Conservation (phyloP, 75 land plant genomes). For the Sequoia sempervirens region DNA sequence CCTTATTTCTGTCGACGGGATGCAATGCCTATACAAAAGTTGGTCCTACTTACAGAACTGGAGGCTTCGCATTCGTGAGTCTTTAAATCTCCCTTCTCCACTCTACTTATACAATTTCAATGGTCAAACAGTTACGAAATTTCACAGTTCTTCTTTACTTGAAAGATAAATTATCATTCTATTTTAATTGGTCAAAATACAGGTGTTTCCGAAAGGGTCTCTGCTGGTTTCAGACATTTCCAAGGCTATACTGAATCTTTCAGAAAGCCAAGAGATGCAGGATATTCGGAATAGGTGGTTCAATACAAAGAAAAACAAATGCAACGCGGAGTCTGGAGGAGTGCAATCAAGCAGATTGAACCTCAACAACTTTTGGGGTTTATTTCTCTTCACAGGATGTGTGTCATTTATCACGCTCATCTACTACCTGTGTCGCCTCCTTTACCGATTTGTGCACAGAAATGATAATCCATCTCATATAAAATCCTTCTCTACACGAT, state of each 20-base stretch:
- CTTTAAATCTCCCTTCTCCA: neutral
- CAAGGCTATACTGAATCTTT: constrained; percentile 39
- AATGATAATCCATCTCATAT: neutral
- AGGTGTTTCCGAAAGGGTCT: constrained; percentile 72
- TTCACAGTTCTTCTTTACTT: too few species aligned
- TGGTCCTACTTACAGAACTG: constrained; percentile 12
- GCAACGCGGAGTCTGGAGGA: neutral
- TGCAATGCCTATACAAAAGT: constrained; percentile 2
- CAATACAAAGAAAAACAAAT: constrained; percentile 8
- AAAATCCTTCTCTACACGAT: neutral
- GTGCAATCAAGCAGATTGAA: constrained; percentile 6
- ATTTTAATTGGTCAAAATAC: neutral
- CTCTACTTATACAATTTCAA: too few species aligned
- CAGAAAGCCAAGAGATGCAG: constrained; percentile 41
- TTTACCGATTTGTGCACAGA: too few species aligned
- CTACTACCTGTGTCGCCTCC: too few species aligned
- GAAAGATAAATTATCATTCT: neutral
- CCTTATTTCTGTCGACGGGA: too few species aligned
- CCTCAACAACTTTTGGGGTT: constrained; percentile 23
- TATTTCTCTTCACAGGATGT: constrained; percentile 19
- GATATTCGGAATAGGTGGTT: constrained; percentile 36
- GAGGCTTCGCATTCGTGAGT: constrained; percentile 26
- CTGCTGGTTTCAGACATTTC: constrained; percentile 44
- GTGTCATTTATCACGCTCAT: too few species aligned
- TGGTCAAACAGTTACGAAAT: too few species aligned